phyloP scores from a whole-genome alignment of 352 stramenopile genomes.

The Globisporangium paroecandrum region DNA sequence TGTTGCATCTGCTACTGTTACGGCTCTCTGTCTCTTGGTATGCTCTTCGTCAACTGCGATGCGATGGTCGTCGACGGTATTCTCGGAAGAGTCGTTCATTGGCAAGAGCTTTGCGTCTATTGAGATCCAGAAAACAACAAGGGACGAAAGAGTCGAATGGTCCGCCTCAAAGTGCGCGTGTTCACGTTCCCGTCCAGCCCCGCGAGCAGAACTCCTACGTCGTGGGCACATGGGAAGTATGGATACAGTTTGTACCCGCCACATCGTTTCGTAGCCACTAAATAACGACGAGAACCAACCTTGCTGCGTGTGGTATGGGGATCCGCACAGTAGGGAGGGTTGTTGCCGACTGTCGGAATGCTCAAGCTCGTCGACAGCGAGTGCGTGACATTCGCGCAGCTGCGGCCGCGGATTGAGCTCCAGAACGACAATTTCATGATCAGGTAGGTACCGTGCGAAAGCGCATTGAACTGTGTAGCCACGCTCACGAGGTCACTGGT shows the following conservation, averaged over 20 bases:
- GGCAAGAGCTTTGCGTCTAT: not conserved
- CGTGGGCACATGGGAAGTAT: slow-evolving; percentile 62
- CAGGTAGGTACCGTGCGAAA: slow-evolving; percentile 17
- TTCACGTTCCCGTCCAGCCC: slow-evolving; percentile 71
- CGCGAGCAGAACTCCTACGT: slow-evolving; percentile 75
- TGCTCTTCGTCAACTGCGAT: not conserved
- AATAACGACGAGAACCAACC: not conserved
- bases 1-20: not conserved
- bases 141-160: slow-evolving; percentile 18
- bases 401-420: slow-evolving; percentile 66
- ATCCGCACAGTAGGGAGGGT: too few relatives aligned
- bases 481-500: not conserved
- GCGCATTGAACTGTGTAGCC: too few relatives aligned
- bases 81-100: slow-evolving; percentile 10
- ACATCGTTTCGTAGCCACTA: not conserved
- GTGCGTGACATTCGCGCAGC: slow-evolving; percentile 56
- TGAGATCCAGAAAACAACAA: not conserved
- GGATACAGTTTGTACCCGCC: not conserved
- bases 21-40: not conserved
- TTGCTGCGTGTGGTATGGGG: not conserved
- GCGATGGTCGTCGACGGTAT: not conserved
- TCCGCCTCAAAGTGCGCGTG: slow-evolving; percentile 69
- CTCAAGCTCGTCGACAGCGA: slow-evolving; percentile 65
- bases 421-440: slow-evolving; percentile 62
- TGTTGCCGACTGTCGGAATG: slow-evolving; percentile 61